These are phyloP conservation scores for Vararia minispora DNA, from an alignment of 768 basidiomycete genomes.

Conservation along the genomic window DNA sequence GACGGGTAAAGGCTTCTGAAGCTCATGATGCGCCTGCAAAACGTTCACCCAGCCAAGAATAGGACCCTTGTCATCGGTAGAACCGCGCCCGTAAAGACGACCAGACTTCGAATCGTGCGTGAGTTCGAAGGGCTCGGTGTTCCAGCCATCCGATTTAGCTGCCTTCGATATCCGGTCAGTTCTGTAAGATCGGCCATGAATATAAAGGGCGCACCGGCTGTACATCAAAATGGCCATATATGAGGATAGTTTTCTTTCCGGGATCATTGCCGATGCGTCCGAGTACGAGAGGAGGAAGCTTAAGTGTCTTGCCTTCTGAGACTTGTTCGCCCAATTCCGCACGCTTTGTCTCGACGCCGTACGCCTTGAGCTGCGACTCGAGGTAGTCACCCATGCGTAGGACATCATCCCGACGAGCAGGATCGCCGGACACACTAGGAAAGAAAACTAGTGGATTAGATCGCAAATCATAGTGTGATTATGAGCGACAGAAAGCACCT, in stretches of 20 bases:
- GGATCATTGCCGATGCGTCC: conserved; percentile 75
- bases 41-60: conserved; percentile 86
- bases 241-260: conserved; percentile 84
- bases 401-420: conserved; percentile 61
- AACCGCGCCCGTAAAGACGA: conserved; percentile 75
- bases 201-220: conserved; percentile 56
- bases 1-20: conserved; percentile 65
- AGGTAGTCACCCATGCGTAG: conserved; percentile 83
- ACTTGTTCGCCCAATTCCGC: conserved; percentile 69
- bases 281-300: conserved; percentile 76
- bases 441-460: background rate
- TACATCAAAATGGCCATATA: conserved; percentile 95
- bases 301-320: conserved; percentile 58
- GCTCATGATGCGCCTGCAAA: conserved; percentile 68
- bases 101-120: conserved; percentile 39
- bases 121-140: conserved; percentile 74
- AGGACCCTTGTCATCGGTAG: conserved; percentile 88
- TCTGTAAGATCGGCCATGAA: background rate
- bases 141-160: conserved; percentile 67
- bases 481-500: conserved; percentile 30
- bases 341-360: conserved; percentile 69
- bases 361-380: conserved; percentile 54
- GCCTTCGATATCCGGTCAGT: conserved; percentile 20
- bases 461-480: conserved; percentile 6
- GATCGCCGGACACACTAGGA: conserved; percentile 55